phyloP scores from a whole-genome alignment of 768 basidiomycete genomes.

The Tylopilus vinaceipallidus region DNA sequence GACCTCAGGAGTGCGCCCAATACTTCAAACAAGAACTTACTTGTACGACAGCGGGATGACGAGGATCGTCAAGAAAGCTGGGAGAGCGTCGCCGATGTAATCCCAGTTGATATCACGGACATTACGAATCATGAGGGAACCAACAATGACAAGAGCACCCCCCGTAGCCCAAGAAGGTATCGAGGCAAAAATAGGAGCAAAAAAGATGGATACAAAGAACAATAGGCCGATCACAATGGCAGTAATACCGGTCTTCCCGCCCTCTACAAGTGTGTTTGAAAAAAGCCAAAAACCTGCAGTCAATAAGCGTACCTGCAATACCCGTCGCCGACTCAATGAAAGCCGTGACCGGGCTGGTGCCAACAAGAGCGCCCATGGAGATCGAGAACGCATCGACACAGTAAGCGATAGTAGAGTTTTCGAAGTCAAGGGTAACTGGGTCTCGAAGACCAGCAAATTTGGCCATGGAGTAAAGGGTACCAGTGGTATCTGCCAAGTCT shows the following conservation, averaged over 20 bases:
- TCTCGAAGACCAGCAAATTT: constrained; percentile 88
- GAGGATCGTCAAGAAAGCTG: constrained; percentile 80
- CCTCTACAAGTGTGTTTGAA: constrained; percentile 48
- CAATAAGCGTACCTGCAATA: constrained; percentile 52
- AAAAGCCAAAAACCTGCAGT: neutral
- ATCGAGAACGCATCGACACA: constrained; percentile 82
- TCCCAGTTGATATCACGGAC: constrained; percentile 88
- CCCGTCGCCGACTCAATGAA: constrained; percentile 83
- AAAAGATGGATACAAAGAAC: constrained; percentile 86
- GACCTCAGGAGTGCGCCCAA: neutral
- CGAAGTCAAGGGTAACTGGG: constrained; percentile 82
- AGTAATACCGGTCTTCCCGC: constrained; percentile 84
- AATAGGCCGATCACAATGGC: constrained; percentile 68
- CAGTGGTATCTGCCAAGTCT: constrained; percentile 39
- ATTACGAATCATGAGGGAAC: constrained; percentile 87
- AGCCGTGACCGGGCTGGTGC: constrained; percentile 79
- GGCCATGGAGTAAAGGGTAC: constrained; percentile 88
- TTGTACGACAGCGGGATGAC: constrained; percentile 80
- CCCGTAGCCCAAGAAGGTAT: constrained; percentile 89
- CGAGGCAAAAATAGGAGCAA: constrained; percentile 84
- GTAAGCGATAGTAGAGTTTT: constrained; percentile 78
- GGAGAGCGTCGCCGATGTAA: constrained; percentile 83
- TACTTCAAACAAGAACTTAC: constrained; percentile 36
- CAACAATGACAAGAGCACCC: constrained; percentile 80
- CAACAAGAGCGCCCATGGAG: constrained; percentile 77